A percentile compares a stretch with the other conserved stretches of the same genome.
Conservation (phyloP, 2,329 filamentous ascomycete species). For the Talaromyces sp. region DNA sequence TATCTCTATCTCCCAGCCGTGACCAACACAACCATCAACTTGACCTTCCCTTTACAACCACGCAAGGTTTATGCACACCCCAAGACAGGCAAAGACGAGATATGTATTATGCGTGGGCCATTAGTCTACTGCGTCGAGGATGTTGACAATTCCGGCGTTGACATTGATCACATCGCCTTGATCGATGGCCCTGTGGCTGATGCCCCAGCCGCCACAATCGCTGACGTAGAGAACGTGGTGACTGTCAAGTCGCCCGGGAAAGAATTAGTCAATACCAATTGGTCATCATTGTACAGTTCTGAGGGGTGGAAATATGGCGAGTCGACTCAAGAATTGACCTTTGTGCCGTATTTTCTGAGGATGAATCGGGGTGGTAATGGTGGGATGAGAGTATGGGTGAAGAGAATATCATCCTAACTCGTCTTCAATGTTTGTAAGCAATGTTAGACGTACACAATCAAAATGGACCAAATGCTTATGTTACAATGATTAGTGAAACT, state of each 20-base stretch:
- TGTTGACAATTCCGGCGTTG: conserved; percentile 54
- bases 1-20: conserved; percentile 49
- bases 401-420: conserved; percentile 2
- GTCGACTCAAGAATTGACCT: conserved; percentile 39
- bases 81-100: conserved; percentile 54
- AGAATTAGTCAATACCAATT: conserved; percentile 19
- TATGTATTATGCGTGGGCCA: conserved; percentile 56
- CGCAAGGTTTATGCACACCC: conserved; percentile 54
- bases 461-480: not conserved
- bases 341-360: conserved; percentile 56
- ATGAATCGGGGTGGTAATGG: conserved; percentile 55
- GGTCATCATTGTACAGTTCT: conserved; percentile 22
- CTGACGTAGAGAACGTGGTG: conserved; percentile 22
- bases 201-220: conserved; percentile 29
- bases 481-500: not conserved
- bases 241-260: conserved; percentile 8
- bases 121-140: conserved; percentile 62
- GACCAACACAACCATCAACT: conserved; percentile 39
- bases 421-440: not conserved
- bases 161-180: conserved; percentile 43
- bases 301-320: conserved; percentile 20
- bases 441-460: not conserved
- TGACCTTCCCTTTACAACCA: conserved; percentile 49
- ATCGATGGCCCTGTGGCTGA: conserved; percentile 9
- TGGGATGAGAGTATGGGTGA: conserved; percentile 49